These are phyloP conservation scores for Microcos paniculata DNA, from an alignment of 345 rosid species.

Conservation along the genomic window DNA sequence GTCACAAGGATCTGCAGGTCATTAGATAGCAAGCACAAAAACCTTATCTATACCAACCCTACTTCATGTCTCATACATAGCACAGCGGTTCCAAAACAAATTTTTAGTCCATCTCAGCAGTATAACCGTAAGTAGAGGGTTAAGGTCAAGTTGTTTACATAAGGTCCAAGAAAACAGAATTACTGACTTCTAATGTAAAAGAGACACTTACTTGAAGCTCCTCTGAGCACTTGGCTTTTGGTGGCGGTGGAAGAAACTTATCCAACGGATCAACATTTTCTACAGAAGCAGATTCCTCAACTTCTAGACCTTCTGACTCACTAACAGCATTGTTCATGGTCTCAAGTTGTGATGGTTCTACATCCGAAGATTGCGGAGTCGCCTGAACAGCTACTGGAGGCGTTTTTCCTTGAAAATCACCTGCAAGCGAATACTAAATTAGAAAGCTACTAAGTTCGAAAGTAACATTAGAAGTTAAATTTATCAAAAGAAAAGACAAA, in stretches of 20 bases:
- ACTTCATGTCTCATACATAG: background rate
- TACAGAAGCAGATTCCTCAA: constrained; percentile 32
- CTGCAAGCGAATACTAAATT: constrained; percentile 25
- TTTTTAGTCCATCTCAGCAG: background rate
- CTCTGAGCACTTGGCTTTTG: constrained; percentile 64
- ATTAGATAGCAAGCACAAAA: background rate
- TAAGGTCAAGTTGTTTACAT: background rate
- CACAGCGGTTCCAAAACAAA: background rate
- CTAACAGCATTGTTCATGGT: constrained; percentile 17
- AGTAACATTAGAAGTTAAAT: background rate
- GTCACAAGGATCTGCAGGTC: background rate
- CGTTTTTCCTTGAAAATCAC: constrained; percentile 35
- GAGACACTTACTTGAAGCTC: constrained; percentile 72
- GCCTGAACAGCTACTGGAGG: constrained; percentile 35
- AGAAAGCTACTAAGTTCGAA: background rate
- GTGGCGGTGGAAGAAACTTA: constrained; percentile 69
- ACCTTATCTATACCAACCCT: background rate
- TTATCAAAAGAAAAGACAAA: background rate
- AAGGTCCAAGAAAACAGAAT: background rate
- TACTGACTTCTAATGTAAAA: background rate
- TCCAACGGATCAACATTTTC: constrained; percentile 59
- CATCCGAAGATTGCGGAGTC: constrained; percentile 48
- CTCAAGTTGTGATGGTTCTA: constrained; percentile 41
- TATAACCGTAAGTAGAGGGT: background rate
- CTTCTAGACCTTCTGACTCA: constrained; percentile 45